Evolutionary conservation across 139 green algal species (phyloP).

Genomic region (Closterium sp.): DNA sequence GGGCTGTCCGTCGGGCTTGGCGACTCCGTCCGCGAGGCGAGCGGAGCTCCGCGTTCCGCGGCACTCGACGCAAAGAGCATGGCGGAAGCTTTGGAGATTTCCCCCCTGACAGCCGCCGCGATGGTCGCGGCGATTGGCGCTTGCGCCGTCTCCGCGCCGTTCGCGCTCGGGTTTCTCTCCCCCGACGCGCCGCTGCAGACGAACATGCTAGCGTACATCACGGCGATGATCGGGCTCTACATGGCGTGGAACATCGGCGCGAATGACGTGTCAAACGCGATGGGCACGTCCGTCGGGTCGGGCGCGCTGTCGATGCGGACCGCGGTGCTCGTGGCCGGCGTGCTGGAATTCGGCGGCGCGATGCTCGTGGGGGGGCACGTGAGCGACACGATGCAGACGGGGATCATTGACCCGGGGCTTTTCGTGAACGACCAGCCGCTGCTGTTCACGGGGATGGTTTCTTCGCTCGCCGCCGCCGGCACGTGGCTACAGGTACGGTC

Average conservation of each 20-base stretch:
- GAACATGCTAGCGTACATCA: conserved; percentile 16
- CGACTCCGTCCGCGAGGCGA: not conserved
- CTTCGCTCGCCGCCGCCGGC: not conserved
- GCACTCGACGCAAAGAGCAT: not conserved
- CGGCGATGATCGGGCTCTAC: conserved; percentile 26
- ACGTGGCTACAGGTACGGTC: conserved; percentile 20
- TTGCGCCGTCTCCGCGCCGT: not conserved
- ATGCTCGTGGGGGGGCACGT: conserved; percentile 14
- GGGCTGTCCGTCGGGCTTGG: not conserved
- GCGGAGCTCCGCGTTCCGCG: not conserved
- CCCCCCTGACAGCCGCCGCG: not conserved
- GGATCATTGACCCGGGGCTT: not conserved
- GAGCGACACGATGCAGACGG: conserved; percentile 30
- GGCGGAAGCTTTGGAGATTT: conserved; percentile 18
- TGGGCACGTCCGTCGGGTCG: conserved; percentile 46
- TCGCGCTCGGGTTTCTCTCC: not conserved
- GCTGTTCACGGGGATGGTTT: not conserved
- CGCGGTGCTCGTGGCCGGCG: conserved; percentile 10
- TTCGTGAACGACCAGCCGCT: conserved; percentile 2
- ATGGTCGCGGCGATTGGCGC: not conserved
- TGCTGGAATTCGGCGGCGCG: conserved; percentile 33
- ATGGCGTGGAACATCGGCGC: conserved; percentile 50
- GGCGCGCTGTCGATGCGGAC: conserved; percentile 29
- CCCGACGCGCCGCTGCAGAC: not conserved
- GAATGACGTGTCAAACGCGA: conserved; percentile 47